These are phyloP conservation scores for Oryza meridionalis DNA, from an alignment of 176 grass and related monocot species.

Conservation along the genomic window DNA sequence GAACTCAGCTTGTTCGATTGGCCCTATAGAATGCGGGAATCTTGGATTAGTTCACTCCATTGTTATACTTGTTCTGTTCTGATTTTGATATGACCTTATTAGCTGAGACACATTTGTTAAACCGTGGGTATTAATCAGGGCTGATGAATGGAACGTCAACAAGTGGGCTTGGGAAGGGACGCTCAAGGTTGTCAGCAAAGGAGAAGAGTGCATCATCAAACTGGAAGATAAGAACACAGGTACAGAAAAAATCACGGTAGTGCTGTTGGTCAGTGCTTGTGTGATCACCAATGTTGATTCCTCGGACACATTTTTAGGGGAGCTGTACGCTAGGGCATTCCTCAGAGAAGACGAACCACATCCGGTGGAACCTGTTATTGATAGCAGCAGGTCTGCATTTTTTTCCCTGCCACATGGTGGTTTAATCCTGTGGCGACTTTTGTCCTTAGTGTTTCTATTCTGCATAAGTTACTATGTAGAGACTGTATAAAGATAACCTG, in stretches of 20 bases:
- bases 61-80: slow-evolving; percentile 7
- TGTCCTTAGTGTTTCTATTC: slow-evolving; percentile 1
- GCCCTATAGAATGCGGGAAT: not conserved
- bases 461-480: slow-evolving; percentile 3
- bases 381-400: slow-evolving; percentile 83
- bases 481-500: slow-evolving; percentile 33
- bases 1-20: not conserved
- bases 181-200: slow-evolving; percentile 93
- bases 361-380: slow-evolving; percentile 93
- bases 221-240: slow-evolving; percentile 91
- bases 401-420: not conserved
- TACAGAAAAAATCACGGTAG: slow-evolving; percentile 1
- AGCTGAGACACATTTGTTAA: not conserved
- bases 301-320: slow-evolving; percentile 55
- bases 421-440: not conserved
- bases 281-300: slow-evolving; percentile 21
- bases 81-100: not conserved
- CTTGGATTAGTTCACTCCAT: not conserved
- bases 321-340: slow-evolving; percentile 93
- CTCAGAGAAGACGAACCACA: slow-evolving; percentile 84
- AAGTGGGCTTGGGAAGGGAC: slow-evolving; percentile 97
- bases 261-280: not conserved
- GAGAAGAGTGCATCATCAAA: slow-evolving; percentile 90
- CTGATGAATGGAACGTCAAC: slow-evolving; percentile 98
- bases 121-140: slow-evolving; percentile 47